phyloP scores from a whole-genome alignment of 2,329 filamentous ascomycete species.

The Botrytis porri region DNA sequence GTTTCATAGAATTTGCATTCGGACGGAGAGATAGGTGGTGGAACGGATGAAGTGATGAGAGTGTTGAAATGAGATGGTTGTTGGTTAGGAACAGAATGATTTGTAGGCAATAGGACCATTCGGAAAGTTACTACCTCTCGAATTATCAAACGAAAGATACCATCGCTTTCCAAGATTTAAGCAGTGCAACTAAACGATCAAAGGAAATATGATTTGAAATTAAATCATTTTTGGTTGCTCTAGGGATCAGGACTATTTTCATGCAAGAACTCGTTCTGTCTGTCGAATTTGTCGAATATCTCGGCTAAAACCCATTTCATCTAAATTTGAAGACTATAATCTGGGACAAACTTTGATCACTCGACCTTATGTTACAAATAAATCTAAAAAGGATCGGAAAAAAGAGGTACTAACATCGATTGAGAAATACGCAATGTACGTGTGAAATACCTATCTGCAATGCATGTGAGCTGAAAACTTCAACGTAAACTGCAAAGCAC shows the following conservation, averaged over 20 bases:
- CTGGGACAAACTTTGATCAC: neutral
- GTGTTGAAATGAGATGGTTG: neutral
- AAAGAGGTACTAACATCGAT: neutral
- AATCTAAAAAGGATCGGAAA: neutral
- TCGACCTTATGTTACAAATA: neutral
- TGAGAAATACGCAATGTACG: no score
- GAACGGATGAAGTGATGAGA: neutral
- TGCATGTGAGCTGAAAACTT: neutral
- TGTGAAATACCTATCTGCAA: neutral
- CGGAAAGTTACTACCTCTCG: neutral
- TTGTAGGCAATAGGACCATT: neutral
- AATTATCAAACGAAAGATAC: neutral
- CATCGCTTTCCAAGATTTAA: no score
- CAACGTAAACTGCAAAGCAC: neutral
- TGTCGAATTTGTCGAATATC: neutral
- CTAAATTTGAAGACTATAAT: neutral
- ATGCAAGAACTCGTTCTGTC: neutral
- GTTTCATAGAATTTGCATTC: neutral
- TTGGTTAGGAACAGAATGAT: neutral
- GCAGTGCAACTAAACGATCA: neutral
- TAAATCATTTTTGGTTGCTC: neutral
- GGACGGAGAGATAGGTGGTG: neutral
- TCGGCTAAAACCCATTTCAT: neutral
- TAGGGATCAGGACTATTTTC: neutral
- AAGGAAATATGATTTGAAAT: neutral